Evolutionary conservation across 2,329 filamentous ascomycete genomes (phyloP).

Genomic region (Cytospora mali): DNA sequence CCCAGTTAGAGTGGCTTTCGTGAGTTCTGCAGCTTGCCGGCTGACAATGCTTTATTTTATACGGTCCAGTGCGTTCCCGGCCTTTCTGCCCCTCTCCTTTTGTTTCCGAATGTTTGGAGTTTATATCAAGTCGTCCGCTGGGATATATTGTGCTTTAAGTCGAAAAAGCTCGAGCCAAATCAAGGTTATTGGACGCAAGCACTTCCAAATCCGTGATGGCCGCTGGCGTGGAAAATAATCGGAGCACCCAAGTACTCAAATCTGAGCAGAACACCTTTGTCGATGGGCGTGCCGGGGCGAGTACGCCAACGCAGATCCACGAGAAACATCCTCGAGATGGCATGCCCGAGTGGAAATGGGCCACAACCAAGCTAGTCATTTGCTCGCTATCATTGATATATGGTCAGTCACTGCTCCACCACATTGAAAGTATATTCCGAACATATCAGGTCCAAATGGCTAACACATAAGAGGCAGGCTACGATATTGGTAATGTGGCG

Average conservation of each 20-base stretch:
- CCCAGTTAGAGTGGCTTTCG: background rate
- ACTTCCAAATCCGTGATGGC: background rate
- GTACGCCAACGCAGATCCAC: background rate
- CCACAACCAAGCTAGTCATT: background rate
- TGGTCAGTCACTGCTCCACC: background rate
- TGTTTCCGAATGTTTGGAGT: background rate
- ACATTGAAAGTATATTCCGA: background rate
- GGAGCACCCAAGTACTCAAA: background rate
- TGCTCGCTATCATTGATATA: background rate
- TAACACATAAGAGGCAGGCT: conserved; percentile 35
- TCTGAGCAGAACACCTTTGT: background rate
- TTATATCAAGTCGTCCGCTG: background rate
- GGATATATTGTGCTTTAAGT: background rate
- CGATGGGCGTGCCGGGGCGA: background rate
- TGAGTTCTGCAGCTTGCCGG: background rate
- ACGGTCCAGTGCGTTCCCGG: background rate
- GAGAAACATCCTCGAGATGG: background rate
- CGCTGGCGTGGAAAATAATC: background rate
- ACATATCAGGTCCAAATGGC: no score
- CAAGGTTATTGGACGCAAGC: background rate
- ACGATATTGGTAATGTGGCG: conserved; percentile 50
- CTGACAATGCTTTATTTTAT: background rate
- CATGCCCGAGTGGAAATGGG: background rate
- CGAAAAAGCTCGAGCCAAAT: background rate
- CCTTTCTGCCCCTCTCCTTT: background rate